Percentiles rank a stretch among this genome's conserved stretches.
These are phyloP conservation scores for Ustilago crameri DNA, from an alignment of 1,284 basidiomycete genomes.

Conservation along the genomic window DNA sequence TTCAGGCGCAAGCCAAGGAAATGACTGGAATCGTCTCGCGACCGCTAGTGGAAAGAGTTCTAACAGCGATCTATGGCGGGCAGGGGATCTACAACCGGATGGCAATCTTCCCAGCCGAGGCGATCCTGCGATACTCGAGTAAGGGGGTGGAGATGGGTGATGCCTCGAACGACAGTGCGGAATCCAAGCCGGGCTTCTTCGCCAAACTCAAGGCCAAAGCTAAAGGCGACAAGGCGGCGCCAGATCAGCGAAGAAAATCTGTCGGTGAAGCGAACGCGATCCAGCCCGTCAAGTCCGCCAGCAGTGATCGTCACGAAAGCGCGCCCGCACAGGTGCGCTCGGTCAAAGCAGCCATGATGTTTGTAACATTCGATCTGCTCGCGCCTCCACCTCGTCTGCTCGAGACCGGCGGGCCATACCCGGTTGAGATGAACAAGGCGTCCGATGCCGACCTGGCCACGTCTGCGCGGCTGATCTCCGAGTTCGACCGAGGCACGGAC, in stretches of 20 bases:
- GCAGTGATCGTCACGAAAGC: not conserved
- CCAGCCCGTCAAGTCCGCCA: conserved; percentile 14
- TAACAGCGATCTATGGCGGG: conserved; percentile 26
- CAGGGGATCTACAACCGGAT: conserved; percentile 14
- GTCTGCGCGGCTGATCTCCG: conserved; percentile 21
- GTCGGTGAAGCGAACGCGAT: not conserved
- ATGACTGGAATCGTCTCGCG: conserved; percentile 41
- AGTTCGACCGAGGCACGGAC: conserved; percentile 25
- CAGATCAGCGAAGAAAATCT: not conserved
- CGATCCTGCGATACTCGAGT: conserved; percentile 33
- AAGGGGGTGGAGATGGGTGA: not conserved
- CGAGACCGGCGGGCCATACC: conserved; percentile 39
- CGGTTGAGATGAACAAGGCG: conserved; percentile 44
- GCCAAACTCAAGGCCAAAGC: conserved; percentile 28
- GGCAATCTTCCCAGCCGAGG: conserved; percentile 33
- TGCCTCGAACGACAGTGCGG: not conserved
- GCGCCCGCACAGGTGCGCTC: not conserved
- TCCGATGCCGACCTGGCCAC: conserved; percentile 22
- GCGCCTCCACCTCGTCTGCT: conserved; percentile 35
- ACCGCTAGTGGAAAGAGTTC: conserved; percentile 33
- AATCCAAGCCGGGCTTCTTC: conserved; percentile 18
- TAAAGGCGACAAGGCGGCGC: conserved; percentile 5
- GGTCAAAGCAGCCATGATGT: conserved; percentile 35
- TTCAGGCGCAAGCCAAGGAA: conserved; percentile 34
- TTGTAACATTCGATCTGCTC: conserved; percentile 43